Percentiles rank a stretch among this genome's conserved stretches.
phyloP scores from a whole-genome alignment of 306 rosid species.

The Prinsepia uniflora region DNA sequence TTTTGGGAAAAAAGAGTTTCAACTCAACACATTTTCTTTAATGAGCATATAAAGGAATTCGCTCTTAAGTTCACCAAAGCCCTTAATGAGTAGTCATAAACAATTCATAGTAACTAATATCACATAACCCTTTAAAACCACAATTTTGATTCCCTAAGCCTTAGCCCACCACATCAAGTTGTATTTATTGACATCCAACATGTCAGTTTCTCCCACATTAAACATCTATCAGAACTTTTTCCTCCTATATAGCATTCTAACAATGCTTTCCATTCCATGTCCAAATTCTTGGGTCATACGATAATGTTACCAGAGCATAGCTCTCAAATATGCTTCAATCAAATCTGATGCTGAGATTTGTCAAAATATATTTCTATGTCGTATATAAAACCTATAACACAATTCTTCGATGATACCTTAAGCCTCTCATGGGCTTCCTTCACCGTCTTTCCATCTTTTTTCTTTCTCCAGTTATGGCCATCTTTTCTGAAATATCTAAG shows the following conservation, averaged over 20 bases:
- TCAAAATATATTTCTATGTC: not conserved
- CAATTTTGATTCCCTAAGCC: not conserved
- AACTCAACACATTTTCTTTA: not conserved
- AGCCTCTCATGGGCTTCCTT: constrained; percentile 95
- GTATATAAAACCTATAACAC: not conserved
- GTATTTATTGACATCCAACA: not conserved
- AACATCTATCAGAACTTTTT: not conserved
- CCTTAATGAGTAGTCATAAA: not conserved
- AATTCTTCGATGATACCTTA: constrained; percentile 45
- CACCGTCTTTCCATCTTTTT: constrained; percentile 85
- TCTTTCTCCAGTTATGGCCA: constrained; percentile 96
- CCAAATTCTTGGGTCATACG: not conserved
- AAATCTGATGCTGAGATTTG: not conserved
- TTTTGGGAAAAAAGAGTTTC: not conserved
- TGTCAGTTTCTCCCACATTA: not conserved
- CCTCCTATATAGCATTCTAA: not conserved
- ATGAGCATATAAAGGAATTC: not conserved
- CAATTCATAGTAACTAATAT: not conserved
- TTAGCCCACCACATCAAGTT: constrained; percentile 1
- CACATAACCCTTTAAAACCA: not conserved
- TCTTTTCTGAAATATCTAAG: constrained; percentile 87
- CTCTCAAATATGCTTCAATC: not conserved
- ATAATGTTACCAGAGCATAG: not conserved
- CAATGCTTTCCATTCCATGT: not conserved
- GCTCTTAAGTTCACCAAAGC: not conserved